Evolutionary conservation across 352 stramenopile species (phyloP), one percentile per base, ranked within the genome.

Genomic region (Phytophthora idaei): DNA sequence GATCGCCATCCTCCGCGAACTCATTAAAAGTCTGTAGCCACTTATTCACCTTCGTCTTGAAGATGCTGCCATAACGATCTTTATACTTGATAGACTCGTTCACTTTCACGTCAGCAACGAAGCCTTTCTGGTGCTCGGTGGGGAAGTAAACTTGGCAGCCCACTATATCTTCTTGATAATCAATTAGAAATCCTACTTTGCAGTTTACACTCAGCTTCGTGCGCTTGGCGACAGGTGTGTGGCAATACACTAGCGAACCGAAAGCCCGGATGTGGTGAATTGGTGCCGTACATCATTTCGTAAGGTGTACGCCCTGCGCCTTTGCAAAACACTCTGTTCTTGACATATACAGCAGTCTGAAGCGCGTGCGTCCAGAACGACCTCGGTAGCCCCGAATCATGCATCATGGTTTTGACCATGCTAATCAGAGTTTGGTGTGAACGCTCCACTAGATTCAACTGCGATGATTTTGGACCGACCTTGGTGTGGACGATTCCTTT

Each of bases 11-110:
- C 7, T n/a, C 1, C 0, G n/a, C 6, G 15, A 45, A 56, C 15
- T 44, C 49, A n/a, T 29, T 2, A 45, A 44, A 45, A 29, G 49
- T 56, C 9, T 44, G 49, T 15, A 45, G 31, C 49, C 31, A 56
- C n/a, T 15, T 45, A 31, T 45, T 45, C 15, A 56, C 49, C 5
- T 41, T 56, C 9, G 15, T n/a, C 49, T 55, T 45, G 49, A n/a
- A 56, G 4, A 1, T 5, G 14, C 31, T 45, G 15, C 17, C 49
- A 31, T 56, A 45, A 2, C 49, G 29, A 25, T 62, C 57, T 6
- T 47, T 57, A 9, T 25, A 46, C 21, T 47, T 47, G 12, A 47
- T 57, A 1, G 29, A 14, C 4, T 56, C 29, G 27, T 57, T 57
- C 4, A 48, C 12, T 27, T 45, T 45, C 5, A 56, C 49, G 9